phyloP scores from a whole-genome alignment of 2,329 filamentous ascomycete species.

The Diplodia sapinea region DNA sequence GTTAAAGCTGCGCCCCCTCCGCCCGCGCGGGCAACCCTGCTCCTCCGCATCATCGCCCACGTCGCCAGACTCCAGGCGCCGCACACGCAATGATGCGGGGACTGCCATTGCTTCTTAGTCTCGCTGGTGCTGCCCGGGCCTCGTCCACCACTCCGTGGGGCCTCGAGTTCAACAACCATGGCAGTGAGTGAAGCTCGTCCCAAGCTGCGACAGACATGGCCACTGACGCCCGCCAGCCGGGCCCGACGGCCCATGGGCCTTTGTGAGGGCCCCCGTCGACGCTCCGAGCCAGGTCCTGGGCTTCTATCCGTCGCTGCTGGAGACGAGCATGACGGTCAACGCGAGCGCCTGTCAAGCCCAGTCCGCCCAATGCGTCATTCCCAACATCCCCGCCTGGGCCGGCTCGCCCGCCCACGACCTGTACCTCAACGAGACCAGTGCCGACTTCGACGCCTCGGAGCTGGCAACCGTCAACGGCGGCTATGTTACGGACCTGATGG shows the following conservation, averaged over 20 bases:
- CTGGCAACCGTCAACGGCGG: neutral
- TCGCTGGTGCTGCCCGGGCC: neutral
- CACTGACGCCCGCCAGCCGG: neutral
- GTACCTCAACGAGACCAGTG: slow-evolving; percentile 4
- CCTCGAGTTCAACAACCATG: neutral
- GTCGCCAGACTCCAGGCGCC: too few relatives aligned
- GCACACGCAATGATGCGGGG: neutral
- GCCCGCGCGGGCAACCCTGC: neutral
- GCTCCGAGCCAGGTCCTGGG: neutral
- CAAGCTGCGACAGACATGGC: neutral
- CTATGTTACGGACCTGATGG: slow-evolving; percentile 3
- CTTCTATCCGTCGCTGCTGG: neutral
- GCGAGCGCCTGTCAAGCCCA: neutral
- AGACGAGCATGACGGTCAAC: slow-evolving; percentile 1
- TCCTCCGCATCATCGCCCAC: neutral
- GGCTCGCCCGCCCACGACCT: neutral
- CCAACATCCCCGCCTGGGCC: neutral
- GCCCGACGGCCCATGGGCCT: slow-evolving; percentile 17
- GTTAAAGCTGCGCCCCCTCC: neutral
- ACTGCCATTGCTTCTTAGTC: neutral
- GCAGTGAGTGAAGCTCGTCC: neutral
- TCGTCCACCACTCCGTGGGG: neutral
- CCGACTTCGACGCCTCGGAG: neutral
- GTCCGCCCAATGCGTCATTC: neutral
- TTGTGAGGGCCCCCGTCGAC: neutral